Conservation (phyloP, 78 protist species). For the Tieghemostelium lacteum region DNA sequence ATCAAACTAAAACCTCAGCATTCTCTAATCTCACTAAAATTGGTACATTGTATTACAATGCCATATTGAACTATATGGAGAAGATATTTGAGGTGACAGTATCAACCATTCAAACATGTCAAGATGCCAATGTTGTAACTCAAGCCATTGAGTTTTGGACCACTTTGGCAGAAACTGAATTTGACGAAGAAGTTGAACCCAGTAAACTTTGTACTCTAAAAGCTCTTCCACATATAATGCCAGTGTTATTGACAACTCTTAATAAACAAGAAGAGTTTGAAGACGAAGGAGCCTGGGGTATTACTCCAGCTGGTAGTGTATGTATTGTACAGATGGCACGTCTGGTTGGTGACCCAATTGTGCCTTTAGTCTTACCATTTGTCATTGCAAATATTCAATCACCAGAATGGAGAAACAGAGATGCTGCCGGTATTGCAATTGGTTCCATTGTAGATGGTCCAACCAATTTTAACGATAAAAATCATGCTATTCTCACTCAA, state of each 20-base stretch:
- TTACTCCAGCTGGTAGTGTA: slow-evolving; percentile 88
- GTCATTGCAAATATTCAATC: slow-evolving; percentile 70
- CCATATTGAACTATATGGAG: slow-evolving; percentile 84
- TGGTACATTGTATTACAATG: slow-evolving; percentile 87
- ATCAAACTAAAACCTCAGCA: slow-evolving; percentile 17
- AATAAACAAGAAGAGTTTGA: slow-evolving; percentile 85
- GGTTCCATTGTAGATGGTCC: slow-evolving; percentile 82
- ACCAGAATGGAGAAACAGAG: slow-evolving; percentile 82
- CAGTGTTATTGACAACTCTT: slow-evolving; percentile 67
- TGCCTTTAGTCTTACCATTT: slow-evolving; percentile 85
- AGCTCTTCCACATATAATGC: slow-evolving; percentile 77
- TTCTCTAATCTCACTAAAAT: slow-evolving; percentile 71
- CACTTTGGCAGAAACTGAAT: slow-evolving; percentile 92
- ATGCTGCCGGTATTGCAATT: slow-evolving; percentile 89
- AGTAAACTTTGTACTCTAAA: too few species aligned
- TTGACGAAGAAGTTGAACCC: slow-evolving; percentile 34
- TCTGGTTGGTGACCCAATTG: slow-evolving; percentile 71
- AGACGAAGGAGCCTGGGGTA: slow-evolving; percentile 85
- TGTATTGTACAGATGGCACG: slow-evolving; percentile 84
- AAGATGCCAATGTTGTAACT: slow-evolving; percentile 83
- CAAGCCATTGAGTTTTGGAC: slow-evolving; percentile 98
- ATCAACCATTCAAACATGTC: slow-evolving; percentile 61
- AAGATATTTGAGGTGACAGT: slow-evolving; percentile 73
- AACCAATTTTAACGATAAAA: neutral
- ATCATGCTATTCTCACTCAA: slow-evolving; percentile 17